These are phyloP conservation scores for Fistulifera solaris DNA, from an alignment of 108 stramenopile species.

Conservation along the genomic window DNA sequence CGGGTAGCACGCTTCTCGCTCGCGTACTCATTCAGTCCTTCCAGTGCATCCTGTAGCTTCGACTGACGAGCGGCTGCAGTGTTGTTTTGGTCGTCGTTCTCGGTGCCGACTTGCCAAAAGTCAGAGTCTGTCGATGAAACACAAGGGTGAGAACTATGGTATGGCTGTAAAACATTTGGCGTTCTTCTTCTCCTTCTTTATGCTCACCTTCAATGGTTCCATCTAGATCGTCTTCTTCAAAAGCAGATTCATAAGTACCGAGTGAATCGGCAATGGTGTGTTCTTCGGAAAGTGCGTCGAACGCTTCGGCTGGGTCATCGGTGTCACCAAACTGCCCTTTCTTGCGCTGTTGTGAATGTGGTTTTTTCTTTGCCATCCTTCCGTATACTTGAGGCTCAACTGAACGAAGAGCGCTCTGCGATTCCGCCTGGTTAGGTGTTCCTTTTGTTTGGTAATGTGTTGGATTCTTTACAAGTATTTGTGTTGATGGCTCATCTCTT, in stretches of 20 bases:
- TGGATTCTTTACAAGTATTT: too few relatives aligned
- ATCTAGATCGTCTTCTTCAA: slow-evolving; percentile 29
- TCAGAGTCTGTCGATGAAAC: background rate
- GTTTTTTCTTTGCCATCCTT: background rate
- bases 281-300: slow-evolving; percentile 19
- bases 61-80: slow-evolving; percentile 20
- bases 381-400: background rate
- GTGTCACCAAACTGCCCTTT: background rate
- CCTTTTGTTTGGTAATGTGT: too few relatives aligned
- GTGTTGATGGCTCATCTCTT: too few relatives aligned
- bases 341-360: background rate
- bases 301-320: slow-evolving; percentile 18
- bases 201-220: background rate
- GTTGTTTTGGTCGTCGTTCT: slow-evolving; percentile 3
- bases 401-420: background rate
- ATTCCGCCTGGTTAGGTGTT: too few relatives aligned
- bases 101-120: slow-evolving; percentile 4
- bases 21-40: slow-evolving; percentile 22
- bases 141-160: background rate
- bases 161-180: background rate
- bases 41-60: slow-evolving; percentile 17
- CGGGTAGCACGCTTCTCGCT: slow-evolving; percentile 53
- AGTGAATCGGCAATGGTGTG: slow-evolving; percentile 37
- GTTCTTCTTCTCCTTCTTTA: background rate
- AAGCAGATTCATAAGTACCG: slow-evolving; percentile 6